phyloP scores from a whole-genome alignment of 345 rosid species.

The Mangifera indica region DNA sequence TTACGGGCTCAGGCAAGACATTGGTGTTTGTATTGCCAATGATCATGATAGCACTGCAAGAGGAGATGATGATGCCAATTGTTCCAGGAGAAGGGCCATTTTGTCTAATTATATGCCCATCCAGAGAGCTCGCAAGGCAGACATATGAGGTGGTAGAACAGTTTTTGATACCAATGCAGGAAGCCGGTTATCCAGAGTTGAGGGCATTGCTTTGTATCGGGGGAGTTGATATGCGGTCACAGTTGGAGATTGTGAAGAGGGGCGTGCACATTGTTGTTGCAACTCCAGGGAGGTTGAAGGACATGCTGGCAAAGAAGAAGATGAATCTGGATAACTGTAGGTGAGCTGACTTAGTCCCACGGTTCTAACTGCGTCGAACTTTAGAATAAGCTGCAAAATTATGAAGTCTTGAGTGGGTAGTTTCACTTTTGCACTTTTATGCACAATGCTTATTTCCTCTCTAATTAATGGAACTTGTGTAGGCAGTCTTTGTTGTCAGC shows the following conservation, averaged over 20 bases:
- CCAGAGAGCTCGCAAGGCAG: constrained; percentile 90
- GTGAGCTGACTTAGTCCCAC: constrained; percentile 26
- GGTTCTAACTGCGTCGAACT: neutral
- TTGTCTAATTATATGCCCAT: constrained; percentile 76
- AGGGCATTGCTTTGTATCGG: constrained; percentile 84
- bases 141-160: constrained; percentile 86
- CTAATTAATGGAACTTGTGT: neutral
- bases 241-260: constrained; percentile 80
- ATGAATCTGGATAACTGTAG: constrained; percentile 93
- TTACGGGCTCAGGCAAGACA: constrained; percentile 90
- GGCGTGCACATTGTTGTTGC: constrained; percentile 95
- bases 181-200: constrained; percentile 67
- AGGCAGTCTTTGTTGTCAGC: neutral
- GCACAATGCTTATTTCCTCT: neutral
- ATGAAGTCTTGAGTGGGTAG: too few relatives aligned
- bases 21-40: constrained; percentile 81
- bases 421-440: neutral
- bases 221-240: constrained; percentile 88
- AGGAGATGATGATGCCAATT: constrained; percentile 91
- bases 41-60: constrained; percentile 89
- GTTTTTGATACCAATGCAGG: constrained; percentile 59
- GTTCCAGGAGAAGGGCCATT: constrained; percentile 84
- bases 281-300: constrained; percentile 93
- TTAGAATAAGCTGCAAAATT: neutral
- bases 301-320: constrained; percentile 91